Evolutionary conservation across 768 basidiomycete genomes (phyloP).

Genomic region (Suillus plorans): DNA sequence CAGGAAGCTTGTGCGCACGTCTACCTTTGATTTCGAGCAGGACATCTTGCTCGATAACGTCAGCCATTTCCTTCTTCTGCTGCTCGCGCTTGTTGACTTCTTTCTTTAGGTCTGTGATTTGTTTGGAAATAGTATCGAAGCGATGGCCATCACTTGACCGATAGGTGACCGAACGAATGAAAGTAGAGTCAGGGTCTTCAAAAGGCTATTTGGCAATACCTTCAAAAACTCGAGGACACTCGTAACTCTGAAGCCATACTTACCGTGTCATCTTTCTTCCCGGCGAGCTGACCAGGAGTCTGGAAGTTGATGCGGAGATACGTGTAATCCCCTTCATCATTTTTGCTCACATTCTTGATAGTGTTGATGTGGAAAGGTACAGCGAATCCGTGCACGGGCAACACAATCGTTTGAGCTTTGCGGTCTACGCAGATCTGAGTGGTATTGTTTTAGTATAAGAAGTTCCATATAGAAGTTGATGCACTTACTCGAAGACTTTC

Average conservation of each 20-base stretch:
- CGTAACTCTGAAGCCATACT: constrained; percentile 14
- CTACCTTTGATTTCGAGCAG: constrained; percentile 88
- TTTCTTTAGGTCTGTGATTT: constrained; percentile 95
- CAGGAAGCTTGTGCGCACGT: constrained; percentile 81
- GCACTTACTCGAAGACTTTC: constrained; percentile 72
- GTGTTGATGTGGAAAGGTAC: constrained; percentile 99
- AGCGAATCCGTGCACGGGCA: constrained; percentile 93
- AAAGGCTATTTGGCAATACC: constrained; percentile 60
- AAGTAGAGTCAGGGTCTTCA: constrained; percentile 94
- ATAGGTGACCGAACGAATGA: constrained; percentile 93
- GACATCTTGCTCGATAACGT: constrained; percentile 93
- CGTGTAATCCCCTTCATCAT: constrained; percentile 92
- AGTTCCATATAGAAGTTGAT: neutral
- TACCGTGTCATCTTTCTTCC: constrained; percentile 98
- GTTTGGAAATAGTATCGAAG: constrained; percentile 84
- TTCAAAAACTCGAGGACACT: constrained; percentile 3
- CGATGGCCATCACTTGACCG: constrained; percentile 88
- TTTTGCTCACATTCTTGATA: constrained; percentile 97
- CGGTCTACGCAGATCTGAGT: constrained; percentile 86
- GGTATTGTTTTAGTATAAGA: neutral
- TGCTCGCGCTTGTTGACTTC: constrained; percentile 96
- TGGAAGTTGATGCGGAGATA: constrained; percentile 97
- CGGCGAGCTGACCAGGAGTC: constrained; percentile 94
- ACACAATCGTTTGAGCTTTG: constrained; percentile 83
- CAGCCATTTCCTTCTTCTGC: constrained; percentile 97